A percentile compares a stretch with the other conserved stretches of the same genome.
Evolutionary conservation across 371 early-diverging fungal species (phyloP).

Genomic region (Apophysomyces sp.): DNA sequence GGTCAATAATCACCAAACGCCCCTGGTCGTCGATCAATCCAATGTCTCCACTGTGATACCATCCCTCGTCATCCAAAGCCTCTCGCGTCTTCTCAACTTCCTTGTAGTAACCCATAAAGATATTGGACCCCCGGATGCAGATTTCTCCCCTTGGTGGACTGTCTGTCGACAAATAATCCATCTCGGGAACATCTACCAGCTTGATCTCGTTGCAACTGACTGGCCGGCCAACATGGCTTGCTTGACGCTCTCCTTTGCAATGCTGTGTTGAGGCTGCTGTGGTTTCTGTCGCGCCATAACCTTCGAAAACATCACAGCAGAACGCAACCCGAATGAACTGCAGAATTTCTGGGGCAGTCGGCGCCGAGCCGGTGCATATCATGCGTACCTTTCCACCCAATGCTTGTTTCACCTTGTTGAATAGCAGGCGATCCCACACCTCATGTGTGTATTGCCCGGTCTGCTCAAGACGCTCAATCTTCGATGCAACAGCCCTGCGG

Average conservation of each 20-base stretch:
- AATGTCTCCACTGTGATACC: constrained; percentile 94
- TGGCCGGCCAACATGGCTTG: constrained; percentile 80
- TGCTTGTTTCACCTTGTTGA: constrained; percentile 79
- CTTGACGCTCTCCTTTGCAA: constrained; percentile 35
- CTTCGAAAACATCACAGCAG: constrained; percentile 63
- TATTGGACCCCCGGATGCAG: constrained; percentile 79
- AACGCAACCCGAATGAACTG: constrained; percentile 89
- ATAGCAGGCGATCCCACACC: constrained; percentile 92
- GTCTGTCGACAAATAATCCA: constrained; percentile 80
- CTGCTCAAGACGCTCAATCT: constrained; percentile 57
- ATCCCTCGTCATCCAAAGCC: constrained; percentile 82
- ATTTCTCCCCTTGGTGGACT: constrained; percentile 93
- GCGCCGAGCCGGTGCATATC: constrained; percentile 90
- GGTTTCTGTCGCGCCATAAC: constrained; percentile 94
- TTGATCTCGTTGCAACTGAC: constrained; percentile 71
- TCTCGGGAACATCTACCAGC: constrained; percentile 89
- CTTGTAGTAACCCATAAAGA: constrained; percentile 86
- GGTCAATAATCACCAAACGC: constrained; percentile 80
- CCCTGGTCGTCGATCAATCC: constrained; percentile 76
- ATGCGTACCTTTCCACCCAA: constrained; percentile 89
- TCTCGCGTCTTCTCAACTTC: constrained; percentile 82
- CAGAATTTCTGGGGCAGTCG: constrained; percentile 83
- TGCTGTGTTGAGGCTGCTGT: constrained; percentile 61
- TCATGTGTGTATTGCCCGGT: constrained; percentile 65
- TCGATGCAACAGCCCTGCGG: constrained; percentile 44